Base-by-base conservation (phyloP, 768 basidiomycete species). In the Panus rudis region DNA sequence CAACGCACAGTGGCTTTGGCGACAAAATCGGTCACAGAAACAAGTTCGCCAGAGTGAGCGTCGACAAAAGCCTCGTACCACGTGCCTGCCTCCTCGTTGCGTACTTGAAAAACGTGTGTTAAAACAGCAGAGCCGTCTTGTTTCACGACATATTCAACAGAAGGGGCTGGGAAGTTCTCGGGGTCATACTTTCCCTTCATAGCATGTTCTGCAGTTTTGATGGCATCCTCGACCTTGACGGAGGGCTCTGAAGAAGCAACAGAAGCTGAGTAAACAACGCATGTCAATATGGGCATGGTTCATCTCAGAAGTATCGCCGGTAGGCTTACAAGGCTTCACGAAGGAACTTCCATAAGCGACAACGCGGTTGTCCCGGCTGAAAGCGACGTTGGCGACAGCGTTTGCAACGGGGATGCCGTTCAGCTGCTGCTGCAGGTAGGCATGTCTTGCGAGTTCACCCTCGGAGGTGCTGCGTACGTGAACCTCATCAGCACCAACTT, bases 11-110 rank as follows among this genome's bases (percentile, higher is more conserved):
- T 59, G n/a, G 68, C 69, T 17, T 68, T 54, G 4, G 68, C 55
- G 19, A 71, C 75, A 56, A 76, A 79, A 53, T 81, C 74, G 22
- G 70, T 71, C 16, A 75, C 63, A 10, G 69, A 66, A 20, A 75
- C 51, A 23, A 80, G 52, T 24, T 73, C 70, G 11, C 73, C 73
- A 16, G 69, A 62, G 47, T 73, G 71, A 4, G 75, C 78, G 48
- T 80, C 77, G 32, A 81, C 69, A 43, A 74, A 76, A 0, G 74
- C 78, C 55, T 80, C 73, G 51, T 68, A 73, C 72, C 73, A 81
- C 6, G 70, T 65, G 25, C 71, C 59, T 30, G 60, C 44, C 43
- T 59, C 53, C 37, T 62, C 53, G 55, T 70, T 68, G 52, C 66
- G 61, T 39, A 72, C 63, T 50, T 71, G 68, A 35, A 71, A 49